Base-by-base conservation (phyloP, 352 stramenopile genomes). In the Phytophthora agathidicida region DNA sequence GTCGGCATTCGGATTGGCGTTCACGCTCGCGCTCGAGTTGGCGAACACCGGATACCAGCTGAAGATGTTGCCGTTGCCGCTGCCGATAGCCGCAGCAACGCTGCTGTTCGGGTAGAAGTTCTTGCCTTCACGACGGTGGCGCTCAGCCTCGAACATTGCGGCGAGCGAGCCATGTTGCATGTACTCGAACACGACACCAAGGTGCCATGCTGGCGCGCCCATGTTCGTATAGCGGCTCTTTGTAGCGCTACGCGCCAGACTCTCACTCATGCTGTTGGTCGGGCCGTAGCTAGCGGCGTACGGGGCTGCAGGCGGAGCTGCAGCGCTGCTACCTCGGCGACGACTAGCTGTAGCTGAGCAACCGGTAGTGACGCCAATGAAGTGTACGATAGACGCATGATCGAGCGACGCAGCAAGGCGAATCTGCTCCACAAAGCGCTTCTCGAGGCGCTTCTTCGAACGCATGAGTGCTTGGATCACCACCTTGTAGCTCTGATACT, bases 151-250 rank as follows among this genome's bases (percentile, higher is more conserved):
- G 44, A 89, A 92, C 64, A 90, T 75, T 2, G 65, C 27, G 3
- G 79, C 72, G 4, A 92, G 67, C 36, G 82, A 88, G 7, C 82
- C 82, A 45, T 73, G 52, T 20, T 83, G 68, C 82, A 92, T 92
- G 62, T 77, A 89, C 74, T 92, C 82, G 30, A 92, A 89, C 32
- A 92, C 77, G 2, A 80, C 82, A 6, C 75, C 82, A 13, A 92
- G 65, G 31, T 84, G 78, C 82, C 82, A 92, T 6, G 75, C 64
- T 7, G 67, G 69, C 0, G 74, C 49, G 5, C 64, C 65, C 57
- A 73, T 66, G 38, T 54, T 69, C 33, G 55, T 45, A 43, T 74
- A 69, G 17, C 63, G 48, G 35, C 54, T 70, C 44, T 68, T 64
- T 16, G 49, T 55, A 8, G 24, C 30, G 41, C 26, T 62, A 14